Base-by-base conservation (phyloP, 768 basidiomycete species). In the Lyophyllum decastes region DNA sequence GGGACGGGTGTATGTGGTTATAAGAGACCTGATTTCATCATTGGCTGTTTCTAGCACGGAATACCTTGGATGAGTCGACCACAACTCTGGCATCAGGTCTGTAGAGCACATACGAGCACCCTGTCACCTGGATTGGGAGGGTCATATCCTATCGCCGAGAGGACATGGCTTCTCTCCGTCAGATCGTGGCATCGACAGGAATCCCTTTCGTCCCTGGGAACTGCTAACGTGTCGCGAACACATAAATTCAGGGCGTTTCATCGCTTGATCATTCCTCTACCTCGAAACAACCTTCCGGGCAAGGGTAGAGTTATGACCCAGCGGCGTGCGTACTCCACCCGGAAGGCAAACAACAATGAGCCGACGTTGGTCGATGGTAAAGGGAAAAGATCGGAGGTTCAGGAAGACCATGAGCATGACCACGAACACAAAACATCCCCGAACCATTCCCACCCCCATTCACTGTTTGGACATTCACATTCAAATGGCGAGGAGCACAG, bases 401-500 rank as follows among this genome's bases (percentile, higher is more conserved):
- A 61, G 27, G 52, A 55, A 49, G 64, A 68, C n/a, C 68, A 71
- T 56, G 68, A 68, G 48, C 61, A 73, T 53, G 67, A 73, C 21
- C 68, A 73, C 56, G 68, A 68, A 44, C 78, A 82, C 64, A 75
- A 77, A 55, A 75, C 78, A 56, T 67, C 78, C 1, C n/a, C n/a
- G n/a, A n/a, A n/a, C n/a, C 88, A 89, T 70, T 81, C 83, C 5
- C 82, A 81, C 55, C 76, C 78, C 8, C 85, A 84, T 59, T 83
- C 85, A 24, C 67, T 88, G 61, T 87, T 88, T 65, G 75, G 78
- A 0, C 89, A 89, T 66, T 82, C 84, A 12, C 87, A 89, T 66
- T 82, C 84, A 19, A 86, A 89, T 66, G 79, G 74, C 26, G 79
- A 81, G 34, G 84, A 78, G 47, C 82, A 87, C 56, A 68, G 72